These are phyloP conservation scores for Drosera capensis DNA, from an alignment of 148 eudicot genomes.

Conservation along the genomic window DNA sequence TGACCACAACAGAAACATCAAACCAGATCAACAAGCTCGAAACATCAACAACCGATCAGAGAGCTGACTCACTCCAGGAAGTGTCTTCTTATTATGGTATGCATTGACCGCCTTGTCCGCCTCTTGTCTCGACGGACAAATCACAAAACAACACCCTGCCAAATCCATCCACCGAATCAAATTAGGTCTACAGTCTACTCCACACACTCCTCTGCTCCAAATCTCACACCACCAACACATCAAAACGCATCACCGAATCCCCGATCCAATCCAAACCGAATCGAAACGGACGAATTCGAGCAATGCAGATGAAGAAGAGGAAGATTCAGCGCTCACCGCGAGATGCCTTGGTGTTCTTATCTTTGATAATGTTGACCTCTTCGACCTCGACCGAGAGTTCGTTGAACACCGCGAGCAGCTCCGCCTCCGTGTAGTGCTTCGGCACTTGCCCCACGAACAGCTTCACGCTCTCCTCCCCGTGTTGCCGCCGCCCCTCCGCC, in stretches of 20 bases:
- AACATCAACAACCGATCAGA: not conserved
- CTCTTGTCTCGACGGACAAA: constrained; percentile 80
- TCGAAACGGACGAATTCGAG: constrained; percentile 1
- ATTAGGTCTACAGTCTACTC: not conserved
- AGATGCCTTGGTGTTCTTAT: constrained; percentile 72
- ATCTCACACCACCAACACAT: constrained; percentile 7
- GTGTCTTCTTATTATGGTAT: constrained; percentile 82
- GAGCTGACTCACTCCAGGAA: constrained; percentile 59
- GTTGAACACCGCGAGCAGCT: constrained; percentile 49
- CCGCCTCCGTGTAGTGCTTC: constrained; percentile 64
- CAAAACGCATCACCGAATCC: constrained; percentile 3
- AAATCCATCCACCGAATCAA: not conserved
- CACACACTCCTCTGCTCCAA: not conserved
- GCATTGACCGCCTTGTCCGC: constrained; percentile 80
- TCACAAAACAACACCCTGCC: constrained; percentile 85
- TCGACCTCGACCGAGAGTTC: constrained; percentile 68
- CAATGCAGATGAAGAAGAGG: not conserved
- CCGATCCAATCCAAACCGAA: constrained; percentile 10
- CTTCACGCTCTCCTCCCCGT: constrained; percentile 80
- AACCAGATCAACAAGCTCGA: constrained; percentile 2
- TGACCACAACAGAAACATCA: too few relatives aligned
- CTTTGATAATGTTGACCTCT: constrained; percentile 91
- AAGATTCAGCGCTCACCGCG: constrained; percentile 26
- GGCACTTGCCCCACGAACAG: constrained; percentile 97
- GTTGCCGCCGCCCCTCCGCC: constrained; percentile 10